These are phyloP conservation scores for Aspergillus viridinutans DNA, from an alignment of 2,329 filamentous ascomycete genomes.

Conservation along the genomic window DNA sequence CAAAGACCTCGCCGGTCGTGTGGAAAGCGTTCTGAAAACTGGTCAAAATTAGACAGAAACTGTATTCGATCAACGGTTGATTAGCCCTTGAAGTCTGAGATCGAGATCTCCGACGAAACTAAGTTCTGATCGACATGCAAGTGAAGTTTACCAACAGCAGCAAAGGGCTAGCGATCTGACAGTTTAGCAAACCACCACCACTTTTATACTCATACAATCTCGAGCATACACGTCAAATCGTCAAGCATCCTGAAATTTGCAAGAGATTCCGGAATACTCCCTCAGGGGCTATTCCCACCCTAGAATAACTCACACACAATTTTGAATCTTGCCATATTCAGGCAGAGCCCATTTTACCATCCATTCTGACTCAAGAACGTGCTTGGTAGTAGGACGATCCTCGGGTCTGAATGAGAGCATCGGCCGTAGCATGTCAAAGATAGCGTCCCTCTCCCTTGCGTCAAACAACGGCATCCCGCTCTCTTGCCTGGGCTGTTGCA, in stretches of 20 bases:
- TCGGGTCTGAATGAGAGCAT: constrained; percentile 27
- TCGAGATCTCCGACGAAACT: neutral
- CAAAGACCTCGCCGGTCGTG: too few species aligned
- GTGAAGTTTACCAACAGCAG: neutral
- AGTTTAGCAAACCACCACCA: too few species aligned
- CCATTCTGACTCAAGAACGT: constrained; percentile 27
- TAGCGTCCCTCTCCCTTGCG: constrained; percentile 19
- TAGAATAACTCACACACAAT: constrained; percentile 1
- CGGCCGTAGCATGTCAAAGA: constrained; percentile 22
- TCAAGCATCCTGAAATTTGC: too few species aligned
- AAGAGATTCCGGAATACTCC: too few species aligned
- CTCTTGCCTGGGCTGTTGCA: constrained; percentile 26
- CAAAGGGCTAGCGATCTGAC: too few species aligned
- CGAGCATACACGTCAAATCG: too few species aligned
- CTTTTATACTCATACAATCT: too few species aligned
- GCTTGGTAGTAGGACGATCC: constrained; percentile 19
- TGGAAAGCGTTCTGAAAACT: too few species aligned
- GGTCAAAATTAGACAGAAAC: too few species aligned
- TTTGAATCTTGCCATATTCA: constrained; percentile 14
- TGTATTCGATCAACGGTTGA: too few species aligned
- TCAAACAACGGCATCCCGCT: constrained; percentile 19
- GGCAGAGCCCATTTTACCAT: constrained; percentile 29
- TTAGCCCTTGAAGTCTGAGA: too few species aligned
- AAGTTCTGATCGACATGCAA: neutral
- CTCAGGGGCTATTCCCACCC: too few species aligned